phyloP scores from a whole-genome alignment of 2,329 filamentous ascomycete genomes.

The Penicillium olsonii region DNA sequence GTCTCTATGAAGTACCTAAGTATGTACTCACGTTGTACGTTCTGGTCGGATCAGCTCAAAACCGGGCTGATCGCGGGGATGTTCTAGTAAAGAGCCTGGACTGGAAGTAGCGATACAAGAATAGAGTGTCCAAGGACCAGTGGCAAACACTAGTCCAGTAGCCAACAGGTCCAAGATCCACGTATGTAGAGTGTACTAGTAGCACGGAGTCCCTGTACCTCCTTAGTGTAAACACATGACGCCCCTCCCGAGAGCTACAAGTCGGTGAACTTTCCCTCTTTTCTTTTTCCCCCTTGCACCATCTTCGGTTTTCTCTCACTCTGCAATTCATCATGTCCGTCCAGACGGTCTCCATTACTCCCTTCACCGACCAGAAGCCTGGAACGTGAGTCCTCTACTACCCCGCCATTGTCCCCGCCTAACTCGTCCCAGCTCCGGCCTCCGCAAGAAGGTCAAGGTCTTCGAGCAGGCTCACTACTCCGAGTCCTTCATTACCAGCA shows the following conservation, averaged over 20 bases:
- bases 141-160: too few relatives aligned
- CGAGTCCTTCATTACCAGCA: conserved; percentile 91
- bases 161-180: too few relatives aligned
- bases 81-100: too few relatives aligned
- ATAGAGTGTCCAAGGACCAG: too few relatives aligned
- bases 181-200: too few relatives aligned
- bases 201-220: not conserved
- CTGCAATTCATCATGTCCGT: conserved; percentile 62
- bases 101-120: too few relatives aligned
- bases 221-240: conserved; percentile 26
- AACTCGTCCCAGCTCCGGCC: conserved; percentile 71
- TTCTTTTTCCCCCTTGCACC: conserved; percentile 10
- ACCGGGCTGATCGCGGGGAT: too few relatives aligned
- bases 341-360: conserved; percentile 77
- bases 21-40: too few relatives aligned
- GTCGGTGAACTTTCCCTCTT: conserved; percentile 26
- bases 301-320: conserved; percentile 6
- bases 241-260: conserved; percentile 23
- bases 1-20: not conserved
- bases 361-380: conserved; percentile 96
- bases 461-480: conserved; percentile 96
- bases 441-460: conserved; percentile 97
- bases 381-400: conserved; percentile 75
- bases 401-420: conserved; percentile 10
- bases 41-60: too few relatives aligned